Evolutionary conservation across 257 asterid species (phyloP).

Genomic region (Ophiorrhiza pumila): DNA sequence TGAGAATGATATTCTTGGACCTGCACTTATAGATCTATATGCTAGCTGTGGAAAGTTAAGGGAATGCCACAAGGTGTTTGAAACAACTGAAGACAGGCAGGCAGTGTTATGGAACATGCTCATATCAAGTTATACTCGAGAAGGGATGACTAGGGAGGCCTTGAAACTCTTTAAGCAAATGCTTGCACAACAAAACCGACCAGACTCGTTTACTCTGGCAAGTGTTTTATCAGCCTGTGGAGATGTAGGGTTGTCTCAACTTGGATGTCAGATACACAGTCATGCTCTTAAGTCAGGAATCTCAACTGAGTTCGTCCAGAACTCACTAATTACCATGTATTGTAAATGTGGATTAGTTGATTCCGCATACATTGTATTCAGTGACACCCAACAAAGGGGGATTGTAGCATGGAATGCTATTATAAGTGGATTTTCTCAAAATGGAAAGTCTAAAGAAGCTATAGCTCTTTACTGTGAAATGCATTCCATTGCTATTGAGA

Average conservation of each 20-base stretch:
- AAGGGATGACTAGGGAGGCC: conserved; percentile 54
- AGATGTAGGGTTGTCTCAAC: conserved; percentile 37
- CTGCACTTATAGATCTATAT: conserved; percentile 74
- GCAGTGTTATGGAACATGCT: conserved; percentile 79
- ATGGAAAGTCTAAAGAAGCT: conserved; percentile 60
- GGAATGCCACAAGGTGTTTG: conserved; percentile 43
- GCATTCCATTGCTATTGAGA: conserved; percentile 34
- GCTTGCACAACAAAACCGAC: conserved; percentile 47
- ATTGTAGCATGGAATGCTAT: conserved; percentile 82
- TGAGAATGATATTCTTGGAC: conserved; percentile 54
- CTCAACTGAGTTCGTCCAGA: conserved; percentile 62
- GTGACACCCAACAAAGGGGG: conserved; percentile 28
- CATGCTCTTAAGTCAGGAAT: conserved; percentile 44
- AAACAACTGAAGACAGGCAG: conserved; percentile 40
- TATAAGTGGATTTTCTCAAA: conserved; percentile 72
- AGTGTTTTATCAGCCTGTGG: conserved; percentile 79
- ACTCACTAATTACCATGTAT: conserved; percentile 77
- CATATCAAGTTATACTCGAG: conserved; percentile 68
- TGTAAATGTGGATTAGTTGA: conserved; percentile 56
- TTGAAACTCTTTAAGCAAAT: conserved; percentile 59
- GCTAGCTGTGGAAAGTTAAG: conserved; percentile 59
- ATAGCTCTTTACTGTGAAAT: conserved; percentile 54
- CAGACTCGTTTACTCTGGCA: conserved; percentile 69
- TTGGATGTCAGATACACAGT: conserved; percentile 71
- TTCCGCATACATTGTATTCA: conserved; percentile 51